Conservation (phyloP, 768 basidiomycete species). For the Phylloporus arenicola region DNA sequence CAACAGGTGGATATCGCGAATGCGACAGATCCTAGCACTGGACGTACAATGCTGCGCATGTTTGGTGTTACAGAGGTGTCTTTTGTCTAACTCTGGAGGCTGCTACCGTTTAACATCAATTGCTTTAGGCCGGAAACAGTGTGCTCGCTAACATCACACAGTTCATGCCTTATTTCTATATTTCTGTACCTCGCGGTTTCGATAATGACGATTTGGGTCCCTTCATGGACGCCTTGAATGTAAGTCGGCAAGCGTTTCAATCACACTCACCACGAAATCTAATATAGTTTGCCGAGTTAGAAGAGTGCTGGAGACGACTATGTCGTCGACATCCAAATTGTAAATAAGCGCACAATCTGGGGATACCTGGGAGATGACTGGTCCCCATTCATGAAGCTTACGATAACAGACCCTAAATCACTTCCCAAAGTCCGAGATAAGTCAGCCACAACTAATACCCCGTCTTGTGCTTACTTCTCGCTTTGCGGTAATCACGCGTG, state of each 20-base stretch:
- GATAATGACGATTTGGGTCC: slow-evolving; percentile 56
- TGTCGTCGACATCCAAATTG: slow-evolving; percentile 52
- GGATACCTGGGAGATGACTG: slow-evolving; percentile 81
- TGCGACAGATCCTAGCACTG: slow-evolving; percentile 40
- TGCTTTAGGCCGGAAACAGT: slow-evolving; percentile 71
- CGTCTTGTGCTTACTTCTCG: slow-evolving; percentile 10
- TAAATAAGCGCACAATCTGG: slow-evolving; percentile 73
- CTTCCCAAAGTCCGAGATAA: slow-evolving; percentile 91
- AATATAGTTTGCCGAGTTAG: slow-evolving; percentile 9
- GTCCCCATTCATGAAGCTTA: slow-evolving; percentile 82
- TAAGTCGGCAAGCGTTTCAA: slow-evolving; percentile 32
- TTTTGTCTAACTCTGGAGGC: slow-evolving; percentile 1
- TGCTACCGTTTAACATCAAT: slow-evolving; percentile 1
- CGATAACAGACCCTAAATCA: slow-evolving; percentile 61
- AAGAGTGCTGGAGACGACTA: slow-evolving; percentile 28
- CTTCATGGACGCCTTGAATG: slow-evolving; percentile 71
- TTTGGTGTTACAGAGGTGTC: slow-evolving; percentile 87
- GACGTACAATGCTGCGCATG: slow-evolving; percentile 54
- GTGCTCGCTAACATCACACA: slow-evolving; percentile 77
- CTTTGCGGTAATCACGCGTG: slow-evolving; percentile 38
- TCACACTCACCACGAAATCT: background rate
- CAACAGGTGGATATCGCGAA: slow-evolving; percentile 95
- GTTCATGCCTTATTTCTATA: slow-evolving; percentile 91
- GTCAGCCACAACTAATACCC: slow-evolving; percentile 31
- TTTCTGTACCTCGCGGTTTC: slow-evolving; percentile 84